phyloP scores from a whole-genome alignment of 768 basidiomycete species.

The Cyclocybe aegerita region DNA sequence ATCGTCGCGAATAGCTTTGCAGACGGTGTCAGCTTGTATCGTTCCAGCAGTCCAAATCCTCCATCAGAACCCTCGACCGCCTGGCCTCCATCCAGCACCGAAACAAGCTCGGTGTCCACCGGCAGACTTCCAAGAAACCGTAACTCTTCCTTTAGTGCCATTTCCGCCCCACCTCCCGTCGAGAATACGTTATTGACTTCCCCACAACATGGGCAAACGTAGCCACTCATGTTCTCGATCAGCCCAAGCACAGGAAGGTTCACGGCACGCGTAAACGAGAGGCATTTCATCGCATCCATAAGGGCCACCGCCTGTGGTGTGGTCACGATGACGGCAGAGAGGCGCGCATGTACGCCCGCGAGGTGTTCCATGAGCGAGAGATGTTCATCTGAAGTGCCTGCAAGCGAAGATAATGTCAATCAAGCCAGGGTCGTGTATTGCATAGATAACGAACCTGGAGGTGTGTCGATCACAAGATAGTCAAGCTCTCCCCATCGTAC shows the following conservation, averaged over 20 bases:
- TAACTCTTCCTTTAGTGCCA: slow-evolving; percentile 75
- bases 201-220: slow-evolving; percentile 95
- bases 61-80: slow-evolving; percentile 20
- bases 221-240: slow-evolving; percentile 99
- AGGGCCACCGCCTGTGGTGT: slow-evolving; percentile 97
- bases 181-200: slow-evolving; percentile 96
- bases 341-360: slow-evolving; percentile 72
- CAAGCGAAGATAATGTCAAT: slow-evolving; percentile 5
- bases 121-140: slow-evolving; percentile 86
- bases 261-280: slow-evolving; percentile 91
- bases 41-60: slow-evolving; percentile 52
- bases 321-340: slow-evolving; percentile 90
- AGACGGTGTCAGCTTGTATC: slow-evolving; percentile 70
- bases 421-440: slow-evolving; percentile 14
- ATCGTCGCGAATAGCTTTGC: slow-evolving; percentile 67
- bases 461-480: slow-evolving; percentile 92
- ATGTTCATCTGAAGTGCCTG: slow-evolving; percentile 99
- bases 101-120: slow-evolving; percentile 89
- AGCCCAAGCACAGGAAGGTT: slow-evolving; percentile 85
- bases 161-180: slow-evolving; percentile 86
- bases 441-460: slow-evolving; percentile 66
- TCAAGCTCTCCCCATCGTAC: slow-evolving; percentile 96
- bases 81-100: slow-evolving; percentile 72
- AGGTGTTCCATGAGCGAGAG: slow-evolving; percentile 93
- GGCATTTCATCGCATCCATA: slow-evolving; percentile 92